Percentiles rank a stretch among this genome's conserved stretches.
Conservation (phyloP, 805 yeast species). For the Candida berthetii region DNA sequence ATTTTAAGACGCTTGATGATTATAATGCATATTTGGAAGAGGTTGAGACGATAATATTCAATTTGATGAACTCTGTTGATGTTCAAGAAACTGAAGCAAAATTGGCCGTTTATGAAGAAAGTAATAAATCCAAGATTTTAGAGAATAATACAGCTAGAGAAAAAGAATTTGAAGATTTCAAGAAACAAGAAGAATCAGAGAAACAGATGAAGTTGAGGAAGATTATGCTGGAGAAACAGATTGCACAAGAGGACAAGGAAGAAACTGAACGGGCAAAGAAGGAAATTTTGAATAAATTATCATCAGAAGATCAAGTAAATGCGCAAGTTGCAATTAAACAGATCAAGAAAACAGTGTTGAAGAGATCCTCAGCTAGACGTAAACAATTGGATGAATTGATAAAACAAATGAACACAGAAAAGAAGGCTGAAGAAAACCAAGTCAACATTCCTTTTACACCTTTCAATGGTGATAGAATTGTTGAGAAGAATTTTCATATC, state of each 20-base stretch:
- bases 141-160: constrained; percentile 71
- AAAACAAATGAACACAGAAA: constrained; percentile 28
- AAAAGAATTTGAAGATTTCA: constrained; percentile 62
- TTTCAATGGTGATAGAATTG: constrained; percentile 81
- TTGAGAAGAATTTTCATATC: constrained; percentile 43
- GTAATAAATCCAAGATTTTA: constrained; percentile 67
- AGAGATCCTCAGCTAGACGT: constrained; percentile 60
- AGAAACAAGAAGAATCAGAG: constrained; percentile 60
- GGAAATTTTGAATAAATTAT: constrained; percentile 49
- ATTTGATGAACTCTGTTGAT: constrained; percentile 64
- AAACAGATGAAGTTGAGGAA: constrained; percentile 52
- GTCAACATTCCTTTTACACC: constrained; percentile 79
- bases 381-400: constrained; percentile 37
- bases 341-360: constrained; percentile 46
- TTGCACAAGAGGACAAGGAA: constrained; percentile 50
- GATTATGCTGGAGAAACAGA: constrained; percentile 51
- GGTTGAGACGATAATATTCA: constrained; percentile 76
- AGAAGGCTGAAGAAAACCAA: constrained; percentile 24
- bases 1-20: constrained; percentile 52
- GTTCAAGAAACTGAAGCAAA: constrained; percentile 62
- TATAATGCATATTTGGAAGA: constrained; percentile 80
- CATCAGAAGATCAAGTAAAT: constrained; percentile 23
- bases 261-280: constrained; percentile 50
- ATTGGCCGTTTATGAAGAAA: constrained; percentile 61
- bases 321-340: constrained; percentile 45